Percentiles rank a stretch among this genome's conserved stretches.
Conservation (phyloP, 2,329 filamentous ascomycete species). For the Dactylonectria macrodidyma region DNA sequence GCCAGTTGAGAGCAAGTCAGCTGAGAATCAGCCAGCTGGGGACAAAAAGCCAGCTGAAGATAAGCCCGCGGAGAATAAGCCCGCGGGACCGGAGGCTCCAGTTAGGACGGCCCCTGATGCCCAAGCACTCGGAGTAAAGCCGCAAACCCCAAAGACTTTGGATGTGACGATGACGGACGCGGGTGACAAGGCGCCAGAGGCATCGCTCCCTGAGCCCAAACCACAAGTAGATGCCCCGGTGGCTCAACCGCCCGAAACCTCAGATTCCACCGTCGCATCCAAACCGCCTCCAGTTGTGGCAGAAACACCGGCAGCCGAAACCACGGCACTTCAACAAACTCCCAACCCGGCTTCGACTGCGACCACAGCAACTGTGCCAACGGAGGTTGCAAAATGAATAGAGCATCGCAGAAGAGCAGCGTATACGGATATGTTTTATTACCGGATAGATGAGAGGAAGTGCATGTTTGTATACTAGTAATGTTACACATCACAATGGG, state of each 20-base stretch:
- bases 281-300: background rate
- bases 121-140: background rate
- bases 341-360: background rate
- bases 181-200: background rate
- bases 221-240: background rate
- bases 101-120: background rate
- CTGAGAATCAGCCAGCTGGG: background rate
- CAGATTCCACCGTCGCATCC: background rate
- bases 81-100: background rate
- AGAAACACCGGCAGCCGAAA: background rate
- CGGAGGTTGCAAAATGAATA: background rate
- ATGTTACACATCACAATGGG: background rate
- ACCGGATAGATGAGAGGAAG: background rate
- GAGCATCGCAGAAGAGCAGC: background rate
- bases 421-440: background rate
- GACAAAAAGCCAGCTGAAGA: background rate
- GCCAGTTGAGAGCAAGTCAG: conserved; percentile 5
- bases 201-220: background rate
- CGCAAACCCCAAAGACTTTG: background rate
- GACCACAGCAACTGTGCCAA: background rate
- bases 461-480: background rate
- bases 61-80: background rate
- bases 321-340: background rate
- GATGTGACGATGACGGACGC: background rate
- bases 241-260: background rate